Conservation (phyloP, 2,329 filamentous ascomycete species). For the Colletotrichum lupini region DNA sequence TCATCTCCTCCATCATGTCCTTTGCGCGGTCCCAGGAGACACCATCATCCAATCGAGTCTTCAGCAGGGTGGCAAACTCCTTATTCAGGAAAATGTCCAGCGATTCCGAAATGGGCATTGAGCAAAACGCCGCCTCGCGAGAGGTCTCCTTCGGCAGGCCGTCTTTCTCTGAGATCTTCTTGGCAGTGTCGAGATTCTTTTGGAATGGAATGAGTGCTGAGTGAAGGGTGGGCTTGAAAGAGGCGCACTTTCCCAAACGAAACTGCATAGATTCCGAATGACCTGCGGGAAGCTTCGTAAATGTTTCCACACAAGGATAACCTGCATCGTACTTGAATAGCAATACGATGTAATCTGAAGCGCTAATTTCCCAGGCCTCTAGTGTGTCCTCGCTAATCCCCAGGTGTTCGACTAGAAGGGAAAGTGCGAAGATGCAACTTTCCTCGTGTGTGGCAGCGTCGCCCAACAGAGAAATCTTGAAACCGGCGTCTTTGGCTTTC, state of each 20-base stretch:
- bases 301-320: slow-evolving; percentile 70
- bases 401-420: slow-evolving; percentile 76
- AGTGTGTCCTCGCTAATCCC: slow-evolving; percentile 79
- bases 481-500: slow-evolving; percentile 71
- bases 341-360: slow-evolving; percentile 77
- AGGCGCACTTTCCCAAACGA: slow-evolving; percentile 75
- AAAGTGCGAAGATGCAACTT: slow-evolving; percentile 70
- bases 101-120: slow-evolving; percentile 78
- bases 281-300: slow-evolving; percentile 55
- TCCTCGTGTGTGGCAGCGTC: slow-evolving; percentile 49
- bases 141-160: neutral
- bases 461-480: slow-evolving; percentile 73
- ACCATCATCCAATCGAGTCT: slow-evolving; percentile 51
- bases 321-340: slow-evolving; percentile 72
- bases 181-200: slow-evolving; percentile 14
- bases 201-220: slow-evolving; percentile 65
- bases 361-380: slow-evolving; percentile 79
- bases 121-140: slow-evolving; percentile 52
- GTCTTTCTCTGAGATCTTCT: neutral
- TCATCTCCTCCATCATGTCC: slow-evolving; percentile 10
- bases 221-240: slow-evolving; percentile 74
- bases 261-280: slow-evolving; percentile 58
- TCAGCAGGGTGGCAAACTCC: slow-evolving; percentile 71
- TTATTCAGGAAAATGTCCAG: slow-evolving; percentile 76
- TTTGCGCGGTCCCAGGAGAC: slow-evolving; percentile 36